Base-by-base conservation (phyloP, 2,329 filamentous ascomycete genomes). In the Aureobasidium sp. region DNA sequence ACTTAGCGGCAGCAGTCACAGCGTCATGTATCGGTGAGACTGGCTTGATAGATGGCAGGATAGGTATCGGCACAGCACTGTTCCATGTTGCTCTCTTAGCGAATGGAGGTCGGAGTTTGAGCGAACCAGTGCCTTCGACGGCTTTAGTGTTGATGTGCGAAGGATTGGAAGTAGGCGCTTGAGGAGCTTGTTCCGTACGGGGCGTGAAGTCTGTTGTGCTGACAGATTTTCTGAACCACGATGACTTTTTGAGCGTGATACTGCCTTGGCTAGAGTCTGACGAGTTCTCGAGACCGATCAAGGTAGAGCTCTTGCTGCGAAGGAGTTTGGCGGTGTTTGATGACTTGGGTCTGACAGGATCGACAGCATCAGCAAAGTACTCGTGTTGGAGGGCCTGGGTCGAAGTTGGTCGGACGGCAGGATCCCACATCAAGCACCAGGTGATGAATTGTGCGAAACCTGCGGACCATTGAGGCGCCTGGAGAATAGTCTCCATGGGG, bases 391-490 rank as follows among this genome's bases (percentile, higher is more conserved):
- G 78, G n/a, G 94, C 93, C 74, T 99, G 92, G 0, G 88, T 86
- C 2, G 93, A 97, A 4, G 92, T 97, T 48, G 94, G 94, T 64
- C 94, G 84, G 70, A 80, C 86, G 78, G 92, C 95, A 11, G 94
- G 94, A 74, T 99, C 94, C 94, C 94, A 99, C 89, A 97, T 94
- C 67, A 99, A 77, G 75, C 94, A 99, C 91, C 91, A 97, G 16
- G 94, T 99, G 63, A 99, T 94, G 71, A 99, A 97, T 63, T 95
- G 85, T 69, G 88, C 89, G 61, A 99, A 81, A 25, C 91, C 88
- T 1, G 87, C 78, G 6, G 94, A 94, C 94, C 94, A 99, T 71
- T 96, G 90, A 16, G 94, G 91, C 30, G 89, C 74, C 71, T 91
- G 91, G 8, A 99, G 81, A 66, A 97, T 94, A 5, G 91, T 95